These are phyloP conservation scores for Venturia carpophila DNA, from an alignment of 2,329 filamentous ascomycete species.

Conservation along the genomic window DNA sequence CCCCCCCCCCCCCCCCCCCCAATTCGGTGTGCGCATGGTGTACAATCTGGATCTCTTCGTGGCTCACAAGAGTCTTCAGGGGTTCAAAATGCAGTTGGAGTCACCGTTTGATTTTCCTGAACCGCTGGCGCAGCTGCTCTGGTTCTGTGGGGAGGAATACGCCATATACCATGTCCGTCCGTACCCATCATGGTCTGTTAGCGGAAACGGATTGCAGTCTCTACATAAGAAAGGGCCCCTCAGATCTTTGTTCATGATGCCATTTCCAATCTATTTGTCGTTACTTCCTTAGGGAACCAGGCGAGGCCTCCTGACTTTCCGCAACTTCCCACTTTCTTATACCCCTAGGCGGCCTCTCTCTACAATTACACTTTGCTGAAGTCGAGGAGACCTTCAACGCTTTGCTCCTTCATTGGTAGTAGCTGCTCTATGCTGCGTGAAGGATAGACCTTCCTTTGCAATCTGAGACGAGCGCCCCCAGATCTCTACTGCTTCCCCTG, in stretches of 20 bases:
- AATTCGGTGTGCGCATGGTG: not conserved
- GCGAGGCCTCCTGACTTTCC: not conserved
- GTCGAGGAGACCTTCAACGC: not conserved
- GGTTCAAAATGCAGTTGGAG: not conserved
- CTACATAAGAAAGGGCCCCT: not conserved
- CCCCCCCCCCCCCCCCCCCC: too few relatives aligned
- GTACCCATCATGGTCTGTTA: constrained; percentile 1
- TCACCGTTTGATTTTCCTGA: not conserved
- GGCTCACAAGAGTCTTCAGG: not conserved
- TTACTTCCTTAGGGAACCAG: not conserved
- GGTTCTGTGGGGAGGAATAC: not conserved
- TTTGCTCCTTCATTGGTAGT: too few relatives aligned
- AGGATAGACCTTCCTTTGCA: too few relatives aligned
- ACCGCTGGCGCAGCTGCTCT: not conserved
- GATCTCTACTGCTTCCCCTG: not conserved
- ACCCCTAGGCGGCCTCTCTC: not conserved
- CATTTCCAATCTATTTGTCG: not conserved
- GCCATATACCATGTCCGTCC: not conserved
- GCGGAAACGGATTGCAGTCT: constrained; percentile 1
- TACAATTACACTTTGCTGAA: not conserved
- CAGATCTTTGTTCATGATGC: not conserved
- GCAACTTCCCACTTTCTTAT: not conserved
- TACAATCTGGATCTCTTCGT: not conserved
- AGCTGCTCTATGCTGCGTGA: too few relatives aligned
- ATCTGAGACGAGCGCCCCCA: not conserved